Percentiles rank a stretch among this genome's conserved stretches.
Conservation (phyloP, 345 rosid species). For the Hibiscus mutabilis region DNA sequence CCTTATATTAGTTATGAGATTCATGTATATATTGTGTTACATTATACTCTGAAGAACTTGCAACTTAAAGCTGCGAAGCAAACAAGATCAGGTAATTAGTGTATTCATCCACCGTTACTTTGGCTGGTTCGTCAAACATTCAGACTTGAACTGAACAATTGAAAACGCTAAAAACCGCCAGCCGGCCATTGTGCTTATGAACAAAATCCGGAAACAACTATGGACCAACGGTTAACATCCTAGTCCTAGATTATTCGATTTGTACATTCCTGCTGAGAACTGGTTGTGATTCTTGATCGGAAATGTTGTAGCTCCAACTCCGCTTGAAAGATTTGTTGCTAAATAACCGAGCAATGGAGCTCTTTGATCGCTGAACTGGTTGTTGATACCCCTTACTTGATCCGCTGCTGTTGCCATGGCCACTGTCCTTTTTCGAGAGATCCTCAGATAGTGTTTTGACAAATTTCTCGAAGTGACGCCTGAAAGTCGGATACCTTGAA, state of each 20-base stretch:
- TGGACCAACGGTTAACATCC: not conserved
- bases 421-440: constrained; percentile 41
- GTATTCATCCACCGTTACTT: not conserved
- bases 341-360: constrained; percentile 44
- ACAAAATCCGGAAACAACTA: not conserved
- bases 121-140: not conserved
- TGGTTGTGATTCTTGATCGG: constrained; percentile 42
- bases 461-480: constrained; percentile 53
- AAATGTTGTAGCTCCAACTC: constrained; percentile 40
- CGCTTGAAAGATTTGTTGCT: constrained; percentile 54
- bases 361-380: constrained; percentile 42
- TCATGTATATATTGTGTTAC: too few species aligned
- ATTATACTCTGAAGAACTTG: not conserved
- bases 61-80: not conserved
- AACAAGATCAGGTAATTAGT: not conserved
- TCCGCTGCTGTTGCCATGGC: not conserved
- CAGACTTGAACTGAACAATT: not conserved
- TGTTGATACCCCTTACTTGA: constrained; percentile 18
- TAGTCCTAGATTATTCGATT: constrained; percentile 25
- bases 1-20: too few species aligned
- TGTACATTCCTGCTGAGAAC: constrained; percentile 30
- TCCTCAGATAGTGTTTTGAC: constrained; percentile 49
- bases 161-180: not conserved
- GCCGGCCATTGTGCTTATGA: not conserved
- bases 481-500: constrained; percentile 78